phyloP scores from a whole-genome alignment of 108 stramenopile species.

The Seminavis robusta region DNA sequence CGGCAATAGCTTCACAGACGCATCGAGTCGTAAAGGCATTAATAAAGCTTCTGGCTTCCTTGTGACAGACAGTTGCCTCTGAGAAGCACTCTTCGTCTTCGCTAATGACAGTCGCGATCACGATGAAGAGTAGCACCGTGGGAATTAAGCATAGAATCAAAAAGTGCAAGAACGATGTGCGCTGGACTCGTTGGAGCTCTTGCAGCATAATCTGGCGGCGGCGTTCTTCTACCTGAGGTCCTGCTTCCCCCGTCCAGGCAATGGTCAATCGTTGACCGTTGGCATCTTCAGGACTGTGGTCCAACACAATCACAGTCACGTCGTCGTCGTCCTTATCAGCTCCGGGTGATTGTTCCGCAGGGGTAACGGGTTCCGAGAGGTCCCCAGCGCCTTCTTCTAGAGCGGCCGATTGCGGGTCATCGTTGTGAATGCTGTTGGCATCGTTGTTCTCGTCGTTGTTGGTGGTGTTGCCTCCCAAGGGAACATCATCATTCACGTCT shows the following conservation, averaged over 20 bases:
- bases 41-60: constrained; percentile 70
- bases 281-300: constrained; percentile 17
- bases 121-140: constrained; percentile 68
- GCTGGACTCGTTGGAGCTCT: constrained; percentile 72
- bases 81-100: constrained; percentile 59
- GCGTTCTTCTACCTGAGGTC: constrained; percentile 47
- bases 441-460: no score
- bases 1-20: constrained; percentile 69
- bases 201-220: constrained; percentile 45
- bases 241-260: constrained; percentile 37
- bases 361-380: no score
- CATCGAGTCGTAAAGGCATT: constrained; percentile 87
- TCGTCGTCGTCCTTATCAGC: constrained; percentile 38
- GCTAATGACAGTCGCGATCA: constrained; percentile 63
- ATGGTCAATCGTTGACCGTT: constrained; percentile 4
- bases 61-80: constrained; percentile 42
- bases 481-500: no score
- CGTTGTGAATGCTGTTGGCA: no score
- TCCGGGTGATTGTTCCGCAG: no score
- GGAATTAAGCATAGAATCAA: constrained; percentile 74
- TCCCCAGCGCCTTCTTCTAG: no score
- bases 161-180: constrained; percentile 78
- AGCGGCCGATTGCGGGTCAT: no score
- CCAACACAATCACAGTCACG: constrained; percentile 38
- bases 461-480: no score